Evolutionary conservation across 2,329 filamentous ascomycete genomes (phyloP).

Genomic region (Xylogone sp.): DNA sequence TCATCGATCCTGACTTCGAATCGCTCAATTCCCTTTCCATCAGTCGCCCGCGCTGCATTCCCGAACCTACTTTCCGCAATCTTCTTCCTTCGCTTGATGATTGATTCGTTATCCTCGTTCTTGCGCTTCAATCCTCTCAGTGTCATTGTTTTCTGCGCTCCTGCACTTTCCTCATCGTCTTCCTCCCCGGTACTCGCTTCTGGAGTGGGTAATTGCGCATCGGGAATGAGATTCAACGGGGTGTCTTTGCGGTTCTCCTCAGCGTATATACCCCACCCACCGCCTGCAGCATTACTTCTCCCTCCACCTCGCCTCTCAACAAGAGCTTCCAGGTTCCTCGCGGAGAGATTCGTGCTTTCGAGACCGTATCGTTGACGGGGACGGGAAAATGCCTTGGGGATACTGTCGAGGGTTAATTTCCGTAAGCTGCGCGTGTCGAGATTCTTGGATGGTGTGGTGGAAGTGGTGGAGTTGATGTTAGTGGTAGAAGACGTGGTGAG

Average conservation of each 20-base stretch:
- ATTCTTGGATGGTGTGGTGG: constrained; percentile 35
- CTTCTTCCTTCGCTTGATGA: constrained; percentile 54
- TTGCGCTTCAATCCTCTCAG: constrained; percentile 21
- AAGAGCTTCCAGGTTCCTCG: constrained; percentile 67
- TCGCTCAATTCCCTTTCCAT: constrained; percentile 59
- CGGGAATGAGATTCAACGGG: constrained; percentile 43
- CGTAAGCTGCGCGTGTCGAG: constrained; percentile 62
- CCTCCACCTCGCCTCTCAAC: constrained; percentile 66
- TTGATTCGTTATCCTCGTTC: constrained; percentile 27
- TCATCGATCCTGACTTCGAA: constrained; percentile 59
- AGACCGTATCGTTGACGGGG: constrained; percentile 70
- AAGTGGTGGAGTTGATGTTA: constrained; percentile 61
- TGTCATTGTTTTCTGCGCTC: constrained; percentile 12
- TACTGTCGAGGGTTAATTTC: constrained; percentile 69
- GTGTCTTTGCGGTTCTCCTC: constrained; percentile 45
- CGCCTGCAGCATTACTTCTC: constrained; percentile 67
- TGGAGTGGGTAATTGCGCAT: constrained; percentile 29
- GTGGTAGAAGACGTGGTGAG: constrained; percentile 72
- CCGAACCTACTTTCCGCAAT: constrained; percentile 71
- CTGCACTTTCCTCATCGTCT: constrained; percentile 18
- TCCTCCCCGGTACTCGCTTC: constrained; percentile 37
- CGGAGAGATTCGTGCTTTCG: constrained; percentile 62
- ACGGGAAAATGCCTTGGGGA: constrained; percentile 77
- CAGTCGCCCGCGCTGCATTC: constrained; percentile 47
- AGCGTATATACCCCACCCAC: constrained; percentile 77